Conservation (phyloP, 2,329 filamentous ascomycete genomes). For the Bretziella fagacearum region DNA sequence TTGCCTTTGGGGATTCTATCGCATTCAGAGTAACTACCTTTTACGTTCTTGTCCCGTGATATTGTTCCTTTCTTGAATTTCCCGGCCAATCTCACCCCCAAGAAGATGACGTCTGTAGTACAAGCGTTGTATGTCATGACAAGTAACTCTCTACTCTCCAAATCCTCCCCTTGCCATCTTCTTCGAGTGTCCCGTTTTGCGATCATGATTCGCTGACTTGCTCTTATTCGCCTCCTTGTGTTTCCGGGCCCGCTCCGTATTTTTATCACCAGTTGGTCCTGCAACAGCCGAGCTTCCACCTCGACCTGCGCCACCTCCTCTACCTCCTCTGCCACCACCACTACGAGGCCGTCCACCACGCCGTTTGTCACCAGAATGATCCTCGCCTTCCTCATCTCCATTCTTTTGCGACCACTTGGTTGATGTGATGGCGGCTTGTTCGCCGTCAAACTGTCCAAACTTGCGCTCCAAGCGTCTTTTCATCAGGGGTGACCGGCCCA, state of each 20-base stretch:
- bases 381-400: conserved; percentile 3
- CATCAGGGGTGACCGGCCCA: conserved; percentile 53
- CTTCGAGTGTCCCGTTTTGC: conserved; percentile 1
- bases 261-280: background rate
- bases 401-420: conserved; percentile 40
- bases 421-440: conserved; percentile 45
- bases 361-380: background rate
- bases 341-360: background rate
- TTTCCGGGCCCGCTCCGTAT: conserved; percentile 15
- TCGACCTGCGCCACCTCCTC: no score
- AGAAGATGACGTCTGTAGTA: no score
- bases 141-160: no score
- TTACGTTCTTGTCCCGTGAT: no score
- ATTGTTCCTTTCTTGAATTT: no score
- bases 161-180: conserved; percentile 20
- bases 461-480: conserved; percentile 53
- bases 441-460: conserved; percentile 46
- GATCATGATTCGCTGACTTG: background rate
- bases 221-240: conserved; percentile 16
- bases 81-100: no score
- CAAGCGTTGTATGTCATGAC: no score
- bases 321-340: background rate
- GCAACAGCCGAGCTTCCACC: no score
- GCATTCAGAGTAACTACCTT: no score
- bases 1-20: no score